Percentiles rank a stretch among this genome's conserved stretches.
These are phyloP conservation scores for Suillus bovinus DNA, from an alignment of 768 basidiomycete genomes.

Conservation along the genomic window DNA sequence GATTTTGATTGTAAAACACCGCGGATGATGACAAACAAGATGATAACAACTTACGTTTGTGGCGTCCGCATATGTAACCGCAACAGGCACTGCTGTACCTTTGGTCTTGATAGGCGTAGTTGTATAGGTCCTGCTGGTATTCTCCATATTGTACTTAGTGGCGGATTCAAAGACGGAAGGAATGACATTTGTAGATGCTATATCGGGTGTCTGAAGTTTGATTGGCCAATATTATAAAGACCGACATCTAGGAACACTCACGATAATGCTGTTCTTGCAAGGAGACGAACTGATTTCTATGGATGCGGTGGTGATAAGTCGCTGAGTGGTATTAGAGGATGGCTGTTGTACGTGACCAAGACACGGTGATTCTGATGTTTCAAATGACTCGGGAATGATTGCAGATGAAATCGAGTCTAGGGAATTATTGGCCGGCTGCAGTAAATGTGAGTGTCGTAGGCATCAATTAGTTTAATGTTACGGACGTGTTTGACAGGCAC, in stretches of 20 bases:
- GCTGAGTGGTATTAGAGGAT: neutral
- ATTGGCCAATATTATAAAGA: neutral
- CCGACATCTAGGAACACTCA: neutral
- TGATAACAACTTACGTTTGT: slow-evolving; percentile 33
- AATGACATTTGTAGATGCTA: neutral
- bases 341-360: neutral
- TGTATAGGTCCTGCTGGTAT: neutral
- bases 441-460: neutral
- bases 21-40: neutral
- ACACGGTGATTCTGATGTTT: neutral
- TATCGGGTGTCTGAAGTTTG: neutral
- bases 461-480: neutral
- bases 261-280: neutral
- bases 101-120: neutral
- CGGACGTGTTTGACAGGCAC: slow-evolving; percentile 1
- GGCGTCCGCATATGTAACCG: slow-evolving; percentile 40
- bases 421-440: neutral
- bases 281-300: neutral
- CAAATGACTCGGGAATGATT: slow-evolving; percentile 3
- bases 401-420: neutral
- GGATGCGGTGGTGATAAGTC: neutral
- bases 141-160: neutral
- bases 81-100: slow-evolving; percentile 8
- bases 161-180: neutral
- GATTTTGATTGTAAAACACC: neutral